phyloP scores from a whole-genome alignment of 306 rosid species.

The Inga laurina region DNA sequence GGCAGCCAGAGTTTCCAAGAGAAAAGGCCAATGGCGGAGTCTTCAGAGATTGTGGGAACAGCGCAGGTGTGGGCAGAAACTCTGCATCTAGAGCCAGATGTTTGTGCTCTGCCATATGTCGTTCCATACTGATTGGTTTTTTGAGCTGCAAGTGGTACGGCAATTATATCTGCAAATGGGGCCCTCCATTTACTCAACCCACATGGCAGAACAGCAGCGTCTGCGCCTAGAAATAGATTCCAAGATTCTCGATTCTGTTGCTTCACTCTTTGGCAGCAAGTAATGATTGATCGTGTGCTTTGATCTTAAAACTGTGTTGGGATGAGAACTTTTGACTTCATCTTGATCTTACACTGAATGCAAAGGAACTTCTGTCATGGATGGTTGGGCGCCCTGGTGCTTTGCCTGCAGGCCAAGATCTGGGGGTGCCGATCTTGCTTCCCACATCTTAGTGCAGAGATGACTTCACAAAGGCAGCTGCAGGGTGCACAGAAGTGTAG shows the following conservation, averaged over 20 bases:
- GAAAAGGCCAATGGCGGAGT: slow-evolving; percentile 43
- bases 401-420: slow-evolving; percentile 22
- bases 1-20: slow-evolving; percentile 43
- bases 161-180: slow-evolving; percentile 34
- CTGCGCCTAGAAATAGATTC: slow-evolving; percentile 11
- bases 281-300: slow-evolving; percentile 14
- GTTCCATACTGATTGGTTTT: slow-evolving; percentile 69
- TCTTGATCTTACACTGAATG: slow-evolving; percentile 21
- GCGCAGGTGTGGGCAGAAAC: slow-evolving; percentile 87
- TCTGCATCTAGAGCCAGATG: slow-evolving; percentile 64
- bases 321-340: slow-evolving; percentile 17
- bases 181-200: slow-evolving; percentile 32
- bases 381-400: slow-evolving; percentile 29
- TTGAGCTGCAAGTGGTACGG: slow-evolving; percentile 34
- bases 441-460: slow-evolving; percentile 45
- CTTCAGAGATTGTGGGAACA: slow-evolving; percentile 44
- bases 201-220: slow-evolving; percentile 32
- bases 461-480: slow-evolving; percentile 43
- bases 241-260: background rate
- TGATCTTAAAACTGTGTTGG: slow-evolving; percentile 21
- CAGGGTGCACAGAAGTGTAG: slow-evolving; percentile 45
- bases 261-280: background rate
- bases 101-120: slow-evolving; percentile 84
- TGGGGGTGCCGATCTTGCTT: slow-evolving; percentile 26
- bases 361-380: slow-evolving; percentile 5